Conservation (phyloP, 805 yeast species). For the Monosporozyma siamensis region DNA sequence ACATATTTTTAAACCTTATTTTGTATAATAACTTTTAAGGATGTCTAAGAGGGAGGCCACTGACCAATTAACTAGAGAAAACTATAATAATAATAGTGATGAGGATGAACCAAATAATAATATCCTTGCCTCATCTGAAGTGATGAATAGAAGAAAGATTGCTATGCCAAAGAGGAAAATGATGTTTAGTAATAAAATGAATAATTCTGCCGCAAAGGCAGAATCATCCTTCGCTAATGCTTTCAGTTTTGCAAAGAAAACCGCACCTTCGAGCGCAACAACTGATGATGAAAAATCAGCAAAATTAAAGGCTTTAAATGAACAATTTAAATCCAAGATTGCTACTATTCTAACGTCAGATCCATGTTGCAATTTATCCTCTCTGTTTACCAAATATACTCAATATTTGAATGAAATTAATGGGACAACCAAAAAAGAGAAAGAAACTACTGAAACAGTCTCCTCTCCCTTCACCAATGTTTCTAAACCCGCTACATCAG, state of each 20-base stretch:
- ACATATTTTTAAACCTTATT: neutral
- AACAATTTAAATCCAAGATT: slow-evolving; percentile 45
- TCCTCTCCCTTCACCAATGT: neutral
- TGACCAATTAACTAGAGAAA: slow-evolving; percentile 53
- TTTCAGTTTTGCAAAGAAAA: slow-evolving; percentile 11
- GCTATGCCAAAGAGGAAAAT: slow-evolving; percentile 45
- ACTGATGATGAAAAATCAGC: slow-evolving; percentile 31
- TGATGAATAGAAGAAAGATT: slow-evolving; percentile 61
- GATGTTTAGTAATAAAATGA: slow-evolving; percentile 9
- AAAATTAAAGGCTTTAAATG: slow-evolving; percentile 57
- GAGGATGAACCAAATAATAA: slow-evolving; percentile 34
- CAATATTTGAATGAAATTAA: slow-evolving; percentile 37
- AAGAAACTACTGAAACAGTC: slow-evolving; percentile 2
- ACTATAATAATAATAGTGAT: slow-evolving; percentile 26
- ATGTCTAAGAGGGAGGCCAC: slow-evolving; percentile 67
- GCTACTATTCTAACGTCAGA: slow-evolving; percentile 34
- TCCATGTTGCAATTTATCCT: slow-evolving; percentile 46
- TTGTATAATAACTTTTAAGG: neutral
- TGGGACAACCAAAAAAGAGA: slow-evolving; percentile 8
- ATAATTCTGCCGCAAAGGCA: slow-evolving; percentile 1
- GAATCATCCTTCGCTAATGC: slow-evolving; percentile 15
- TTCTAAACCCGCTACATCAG: neutral
- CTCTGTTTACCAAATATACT: slow-evolving; percentile 49
- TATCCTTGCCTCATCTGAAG: slow-evolving; percentile 55
- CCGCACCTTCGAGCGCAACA: neutral